Evolutionary conservation across 495 filamentous ascomycete species (phyloP).

Genomic region (Delitschia confertaspora): DNA sequence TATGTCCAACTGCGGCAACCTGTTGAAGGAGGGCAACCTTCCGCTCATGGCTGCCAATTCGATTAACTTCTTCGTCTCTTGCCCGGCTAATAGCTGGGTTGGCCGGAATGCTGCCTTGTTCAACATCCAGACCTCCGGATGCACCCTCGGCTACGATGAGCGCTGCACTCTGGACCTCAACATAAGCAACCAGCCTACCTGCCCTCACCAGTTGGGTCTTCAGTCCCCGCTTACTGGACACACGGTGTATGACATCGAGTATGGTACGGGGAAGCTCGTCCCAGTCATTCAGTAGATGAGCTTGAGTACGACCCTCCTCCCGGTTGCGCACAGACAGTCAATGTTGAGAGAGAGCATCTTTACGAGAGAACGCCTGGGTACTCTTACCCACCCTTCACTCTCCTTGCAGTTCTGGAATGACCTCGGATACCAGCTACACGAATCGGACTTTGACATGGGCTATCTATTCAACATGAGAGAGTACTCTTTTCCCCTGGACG

Average conservation of each 20-base stretch:
- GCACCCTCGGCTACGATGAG: constrained; percentile 20
- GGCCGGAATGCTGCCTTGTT: constrained; percentile 8
- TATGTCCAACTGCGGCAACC: constrained; percentile 8
- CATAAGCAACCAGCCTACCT: constrained; percentile 21
- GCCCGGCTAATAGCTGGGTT: constrained; percentile 11
- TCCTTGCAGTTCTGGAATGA: no score
- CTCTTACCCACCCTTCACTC: no score
- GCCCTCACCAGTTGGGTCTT: constrained; percentile 14
- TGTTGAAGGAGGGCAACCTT: constrained; percentile 16
- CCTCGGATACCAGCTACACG: no score
- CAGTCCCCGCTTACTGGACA: constrained; percentile 1
- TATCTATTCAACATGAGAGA: no score
- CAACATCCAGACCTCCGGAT: constrained; percentile 18
- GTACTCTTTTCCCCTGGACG: no score
- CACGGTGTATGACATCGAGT: neutral
- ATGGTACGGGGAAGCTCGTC: neutral
- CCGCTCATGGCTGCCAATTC: constrained; percentile 21
- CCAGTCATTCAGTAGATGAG: neutral
- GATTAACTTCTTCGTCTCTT: constrained; percentile 15
- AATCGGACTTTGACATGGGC: no score
- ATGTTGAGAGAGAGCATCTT: no score
- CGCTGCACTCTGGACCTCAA: constrained; percentile 9
- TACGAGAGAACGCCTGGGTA: no score
- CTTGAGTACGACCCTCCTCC: no score
- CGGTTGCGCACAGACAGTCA: no score